Percentiles rank a stretch among this genome's conserved stretches.
Conservation (phyloP, 768 basidiomycete genomes). For the Lactarius hatsudake region DNA sequence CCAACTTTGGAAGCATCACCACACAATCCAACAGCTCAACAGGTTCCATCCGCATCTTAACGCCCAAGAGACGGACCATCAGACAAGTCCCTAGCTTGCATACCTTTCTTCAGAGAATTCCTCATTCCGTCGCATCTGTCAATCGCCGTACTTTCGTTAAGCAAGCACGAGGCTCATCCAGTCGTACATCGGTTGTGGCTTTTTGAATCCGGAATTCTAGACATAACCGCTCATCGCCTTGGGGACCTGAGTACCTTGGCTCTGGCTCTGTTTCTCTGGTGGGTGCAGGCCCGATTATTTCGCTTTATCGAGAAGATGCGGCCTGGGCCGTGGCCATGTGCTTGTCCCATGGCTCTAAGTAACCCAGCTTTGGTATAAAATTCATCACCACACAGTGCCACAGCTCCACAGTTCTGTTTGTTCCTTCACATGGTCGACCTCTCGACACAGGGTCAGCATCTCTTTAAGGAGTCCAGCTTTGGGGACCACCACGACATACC, state of each 20-base stretch:
- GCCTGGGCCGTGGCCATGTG: no score
- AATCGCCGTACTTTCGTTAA: no score
- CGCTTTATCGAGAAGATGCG: neutral
- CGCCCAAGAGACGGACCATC: no score
- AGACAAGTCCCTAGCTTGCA: no score
- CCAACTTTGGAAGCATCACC: no score
- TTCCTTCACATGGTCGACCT: conserved; percentile 32
- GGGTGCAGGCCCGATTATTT: neutral
- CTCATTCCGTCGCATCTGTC: no score
- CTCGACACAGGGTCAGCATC: conserved; percentile 41
- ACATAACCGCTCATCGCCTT: neutral
- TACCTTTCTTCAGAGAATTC: no score
- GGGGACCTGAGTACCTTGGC: neutral
- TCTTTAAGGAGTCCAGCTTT: conserved; percentile 46
- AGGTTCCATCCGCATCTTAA: no score
- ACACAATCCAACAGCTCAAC: no score
- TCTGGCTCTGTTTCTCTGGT: neutral
- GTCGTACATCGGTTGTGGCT: neutral
- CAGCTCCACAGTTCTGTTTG: conserved; percentile 1
- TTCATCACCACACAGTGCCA: neutral
- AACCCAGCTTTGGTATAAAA: neutral
- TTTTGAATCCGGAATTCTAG: neutral
- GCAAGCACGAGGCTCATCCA: no score
- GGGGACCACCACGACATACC: conserved; percentile 39
- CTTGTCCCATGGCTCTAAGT: no score